Base-by-base conservation (phyloP, 2,329 filamentous ascomycete genomes). In the Sordariomycetes sp. region DNA sequence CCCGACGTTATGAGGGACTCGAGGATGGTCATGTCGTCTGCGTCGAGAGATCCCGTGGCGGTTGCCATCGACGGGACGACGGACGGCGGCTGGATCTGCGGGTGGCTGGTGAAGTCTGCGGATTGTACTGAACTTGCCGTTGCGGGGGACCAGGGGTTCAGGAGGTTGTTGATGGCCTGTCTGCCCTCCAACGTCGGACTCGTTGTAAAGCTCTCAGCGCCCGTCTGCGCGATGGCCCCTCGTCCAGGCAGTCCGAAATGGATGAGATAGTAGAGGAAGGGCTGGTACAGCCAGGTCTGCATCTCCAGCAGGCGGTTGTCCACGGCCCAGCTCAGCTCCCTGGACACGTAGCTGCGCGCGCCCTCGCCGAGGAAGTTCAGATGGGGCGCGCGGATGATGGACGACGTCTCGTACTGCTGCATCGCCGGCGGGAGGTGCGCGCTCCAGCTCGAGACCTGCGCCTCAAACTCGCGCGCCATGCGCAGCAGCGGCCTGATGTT, bases 381-480 rank as follows among this genome's bases (percentile, higher is more conserved):
- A 15, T 41, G 37, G 4, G 41, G 41, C 9, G 41, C 39, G 6
- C 39, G 34, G 21, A 43, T 41, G 19, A 43, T 32, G 16, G 34
- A 37, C 6, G 32, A 15, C 9, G 39, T 43, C 29, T 41, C 41
- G 31, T 38, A 45, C 29, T 41, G 43, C 23, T 37, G 41, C 33
- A 39, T 47, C n/a, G 38, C 40, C 2, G 32, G 30, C 2, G 42
- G 40, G 21, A 45, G 31, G 34, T 45, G 40, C 7, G 40, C 43
- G 4, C 42, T 43, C 46, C 46, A 49, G 5, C 42, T 40, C 3
- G 39, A 39, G 5, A 49, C 42, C 17, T 49, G 46, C 3, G 38
- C 39, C 27, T 48, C 46, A 29, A 47, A 46, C 26, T 48, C 43
- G 8, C 39, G 38, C 3, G 44, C 47, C 33, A 48, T 41, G 10